Evolutionary conservation across 2,329 filamentous ascomycete species (phyloP).

Genomic region (Cladosporium austrohemisphaericum): DNA sequence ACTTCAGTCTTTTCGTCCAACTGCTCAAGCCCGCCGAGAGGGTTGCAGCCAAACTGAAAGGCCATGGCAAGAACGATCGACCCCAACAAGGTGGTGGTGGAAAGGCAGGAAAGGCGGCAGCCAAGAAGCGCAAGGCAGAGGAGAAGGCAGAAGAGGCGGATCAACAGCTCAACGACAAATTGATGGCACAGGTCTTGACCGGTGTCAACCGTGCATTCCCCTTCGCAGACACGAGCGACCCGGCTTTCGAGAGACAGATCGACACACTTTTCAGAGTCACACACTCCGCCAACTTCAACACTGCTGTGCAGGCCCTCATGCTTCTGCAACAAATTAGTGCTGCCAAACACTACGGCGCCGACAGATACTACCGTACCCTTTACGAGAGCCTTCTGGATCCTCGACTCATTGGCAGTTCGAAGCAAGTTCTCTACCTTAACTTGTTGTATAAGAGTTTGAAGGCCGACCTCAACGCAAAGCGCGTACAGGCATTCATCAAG

Average conservation of each 20-base stretch:
- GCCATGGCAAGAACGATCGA: slow-evolving; percentile 26
- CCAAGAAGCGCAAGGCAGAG: slow-evolving; percentile 42
- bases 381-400: slow-evolving; percentile 95
- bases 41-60: slow-evolving; percentile 26
- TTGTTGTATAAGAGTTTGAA: slow-evolving; percentile 84
- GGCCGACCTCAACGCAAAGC: slow-evolving; percentile 80
- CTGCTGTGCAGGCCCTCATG: slow-evolving; percentile 90
- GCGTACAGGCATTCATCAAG: slow-evolving; percentile 95
- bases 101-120: slow-evolving; percentile 51
- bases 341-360: slow-evolving; percentile 73
- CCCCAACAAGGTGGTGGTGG: slow-evolving; percentile 51
- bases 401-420: slow-evolving; percentile 81
- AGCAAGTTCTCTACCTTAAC: slow-evolving; percentile 93
- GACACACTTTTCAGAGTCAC: slow-evolving; percentile 94
- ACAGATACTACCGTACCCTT: slow-evolving; percentile 90
- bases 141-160: slow-evolving; percentile 36
- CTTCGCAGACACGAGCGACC: slow-evolving; percentile 77
- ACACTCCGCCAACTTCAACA: slow-evolving; percentile 98
- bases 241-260: slow-evolving; percentile 79
- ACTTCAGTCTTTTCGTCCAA: slow-evolving; percentile 83
- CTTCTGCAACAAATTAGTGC: slow-evolving; percentile 88
- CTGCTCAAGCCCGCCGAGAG: slow-evolving; percentile 64
- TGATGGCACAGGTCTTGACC: slow-evolving; percentile 85
- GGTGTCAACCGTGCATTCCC: slow-evolving; percentile 95
- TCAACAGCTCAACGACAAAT: slow-evolving; percentile 76